Evolutionary conservation across 768 basidiomycete genomes (phyloP).

Genomic region (Termitomyces sp.): DNA sequence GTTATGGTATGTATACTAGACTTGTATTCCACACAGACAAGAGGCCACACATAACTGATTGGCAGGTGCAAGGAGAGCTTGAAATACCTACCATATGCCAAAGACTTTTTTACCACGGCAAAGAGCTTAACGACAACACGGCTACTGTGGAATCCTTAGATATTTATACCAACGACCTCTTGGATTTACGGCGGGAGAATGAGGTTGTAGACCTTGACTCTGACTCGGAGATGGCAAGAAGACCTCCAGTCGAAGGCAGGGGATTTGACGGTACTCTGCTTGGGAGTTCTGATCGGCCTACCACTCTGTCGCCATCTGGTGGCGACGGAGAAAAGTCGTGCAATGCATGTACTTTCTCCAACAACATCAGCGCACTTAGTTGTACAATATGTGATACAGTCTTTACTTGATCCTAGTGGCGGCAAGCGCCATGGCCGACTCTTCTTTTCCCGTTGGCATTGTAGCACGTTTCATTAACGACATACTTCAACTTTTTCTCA

Average conservation of each 20-base stretch:
- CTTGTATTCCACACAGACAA: neutral
- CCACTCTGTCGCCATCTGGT: slow-evolving; percentile 7
- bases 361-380: slow-evolving; percentile 32
- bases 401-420: slow-evolving; percentile 20
- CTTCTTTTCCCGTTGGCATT: no score
- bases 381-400: slow-evolving; percentile 46
- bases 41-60: slow-evolving; percentile 1
- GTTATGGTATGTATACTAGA: slow-evolving; percentile 46
- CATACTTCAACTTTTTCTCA: no score
- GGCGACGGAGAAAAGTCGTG: slow-evolving; percentile 37
- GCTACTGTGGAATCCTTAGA: slow-evolving; percentile 51
- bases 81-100: slow-evolving; percentile 75
- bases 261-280: slow-evolving; percentile 76
- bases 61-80: slow-evolving; percentile 55
- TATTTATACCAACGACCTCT: slow-evolving; percentile 48
- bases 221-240: slow-evolving; percentile 47
- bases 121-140: slow-evolving; percentile 61
- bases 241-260: slow-evolving; percentile 48
- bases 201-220: slow-evolving; percentile 54
- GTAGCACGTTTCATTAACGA: no score
- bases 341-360: slow-evolving; percentile 52
- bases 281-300: slow-evolving; percentile 25
- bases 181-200: slow-evolving; percentile 61
- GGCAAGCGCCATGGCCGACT: no score
- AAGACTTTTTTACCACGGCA: slow-evolving; percentile 54